These are phyloP conservation scores for Apostasia ramifera DNA, from an alignment of 106 monocot species.

Conservation along the genomic window DNA sequence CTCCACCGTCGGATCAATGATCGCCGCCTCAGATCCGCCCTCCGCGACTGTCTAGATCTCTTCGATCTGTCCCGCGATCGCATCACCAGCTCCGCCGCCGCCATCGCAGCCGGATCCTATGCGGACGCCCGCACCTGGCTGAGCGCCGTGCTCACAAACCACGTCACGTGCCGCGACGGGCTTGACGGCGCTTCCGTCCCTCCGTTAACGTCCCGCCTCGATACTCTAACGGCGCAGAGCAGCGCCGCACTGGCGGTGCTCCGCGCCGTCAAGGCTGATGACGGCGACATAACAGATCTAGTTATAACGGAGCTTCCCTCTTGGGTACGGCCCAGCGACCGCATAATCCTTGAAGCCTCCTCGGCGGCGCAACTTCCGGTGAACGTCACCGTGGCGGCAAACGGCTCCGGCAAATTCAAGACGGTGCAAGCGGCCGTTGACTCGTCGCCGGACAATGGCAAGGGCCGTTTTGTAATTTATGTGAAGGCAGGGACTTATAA, in stretches of 20 bases:
- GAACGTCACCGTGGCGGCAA: slow-evolving; percentile 18
- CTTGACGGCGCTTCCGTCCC: slow-evolving; percentile 3
- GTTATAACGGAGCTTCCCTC: slow-evolving; percentile 7
- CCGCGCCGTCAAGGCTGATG: slow-evolving; percentile 4
- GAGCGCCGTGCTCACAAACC: slow-evolving; percentile 39
- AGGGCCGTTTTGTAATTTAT: slow-evolving; percentile 14
- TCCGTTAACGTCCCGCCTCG: slow-evolving; percentile 3
- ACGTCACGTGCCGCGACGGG: slow-evolving; percentile 38
- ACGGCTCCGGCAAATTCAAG: slow-evolving; percentile 25
- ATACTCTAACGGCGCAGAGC: slow-evolving; percentile 9
- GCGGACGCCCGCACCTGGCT: slow-evolving; percentile 32
- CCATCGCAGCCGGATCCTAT: neutral
- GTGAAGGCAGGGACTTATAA: slow-evolving; percentile 28
- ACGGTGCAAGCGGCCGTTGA: slow-evolving; percentile 27
- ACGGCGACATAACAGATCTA: neutral
- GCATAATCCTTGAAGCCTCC: slow-evolving; percentile 12
- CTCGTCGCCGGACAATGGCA: slow-evolving; percentile 6
- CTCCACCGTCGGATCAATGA: slow-evolving; percentile 8
- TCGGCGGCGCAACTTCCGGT: neutral
- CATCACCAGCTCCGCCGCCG: slow-evolving; percentile 6
- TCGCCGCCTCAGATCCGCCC: slow-evolving; percentile 7
- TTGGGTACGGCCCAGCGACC: slow-evolving; percentile 14
- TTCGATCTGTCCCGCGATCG: slow-evolving; percentile 35
- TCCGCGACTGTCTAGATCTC: slow-evolving; percentile 33
- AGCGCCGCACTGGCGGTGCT: slow-evolving; percentile 39